phyloP scores from a whole-genome alignment of 78 protist genomes.

The Planoprotostelium fungivorum region DNA sequence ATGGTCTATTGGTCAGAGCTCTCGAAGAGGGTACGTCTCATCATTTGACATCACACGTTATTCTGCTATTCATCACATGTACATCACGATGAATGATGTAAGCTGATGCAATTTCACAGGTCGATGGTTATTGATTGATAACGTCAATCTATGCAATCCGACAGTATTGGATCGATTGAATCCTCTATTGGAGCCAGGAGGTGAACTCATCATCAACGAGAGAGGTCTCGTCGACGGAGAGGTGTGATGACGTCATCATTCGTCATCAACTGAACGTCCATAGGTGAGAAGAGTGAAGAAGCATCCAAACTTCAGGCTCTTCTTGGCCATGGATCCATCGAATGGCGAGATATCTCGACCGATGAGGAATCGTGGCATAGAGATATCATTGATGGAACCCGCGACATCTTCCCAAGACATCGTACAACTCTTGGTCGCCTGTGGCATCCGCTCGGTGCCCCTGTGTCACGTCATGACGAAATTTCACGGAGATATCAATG shows the following conservation, averaged over 20 bases:
- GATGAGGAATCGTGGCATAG: constrained; percentile 97
- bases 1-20: constrained; percentile 88
- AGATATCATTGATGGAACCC: constrained; percentile 65
- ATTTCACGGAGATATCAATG: constrained; percentile 23
- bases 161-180: constrained; percentile 99
- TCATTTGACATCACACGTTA: not conserved
- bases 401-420: constrained; percentile 14
- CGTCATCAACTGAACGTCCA: not conserved
- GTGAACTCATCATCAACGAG: constrained; percentile 88
- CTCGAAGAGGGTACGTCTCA: constrained; percentile 25
- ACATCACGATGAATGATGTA: constrained; percentile 19
- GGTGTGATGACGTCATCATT: constrained; percentile 23
- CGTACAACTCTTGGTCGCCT: constrained; percentile 10
- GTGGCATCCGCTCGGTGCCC: constrained; percentile 26
- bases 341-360: constrained; percentile 98
- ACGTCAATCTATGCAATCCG: constrained; percentile 95
- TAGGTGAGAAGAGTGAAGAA: constrained; percentile 41
- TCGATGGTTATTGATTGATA: constrained; percentile 96
- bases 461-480: constrained; percentile 23
- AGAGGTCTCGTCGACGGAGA: constrained; percentile 86
- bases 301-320: constrained; percentile 87
- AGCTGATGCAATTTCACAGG: constrained; percentile 68
- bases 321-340: constrained; percentile 85
- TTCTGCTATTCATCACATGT: too few relatives aligned
- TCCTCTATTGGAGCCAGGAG: constrained; percentile 93